Base-by-base conservation (phyloP, 139 green algal genomes). In the Diplosphaera chodatii region DNA sequence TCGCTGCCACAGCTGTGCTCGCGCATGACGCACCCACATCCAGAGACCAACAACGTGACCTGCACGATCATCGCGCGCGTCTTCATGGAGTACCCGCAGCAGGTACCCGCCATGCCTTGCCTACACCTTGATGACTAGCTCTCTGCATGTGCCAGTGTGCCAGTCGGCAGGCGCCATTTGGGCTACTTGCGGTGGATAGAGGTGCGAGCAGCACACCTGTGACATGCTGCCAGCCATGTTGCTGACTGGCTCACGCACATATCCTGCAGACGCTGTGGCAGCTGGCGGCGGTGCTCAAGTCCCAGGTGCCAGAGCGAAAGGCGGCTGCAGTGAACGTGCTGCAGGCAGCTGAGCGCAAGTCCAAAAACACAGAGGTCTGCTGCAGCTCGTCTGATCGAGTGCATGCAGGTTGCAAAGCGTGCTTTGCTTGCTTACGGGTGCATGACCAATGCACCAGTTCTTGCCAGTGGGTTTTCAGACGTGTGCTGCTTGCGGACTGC, bases 1-100 rank as follows among this genome's bases (percentile, higher is more conserved):
- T 89, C 85, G 56, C 81, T 98, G 74, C 86, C 89, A 1, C 94
- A 98, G 90, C 90, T 98, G 72, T 95, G 90, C 71, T 95, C 86
- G 1, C 85, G 93, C 66, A 88, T 99, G 70, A 91, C 85, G 69
- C 94, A 99, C 80, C 76, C 77, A 20, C 73, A 93, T 71, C 13
- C 55, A 3, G 88, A 96, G 15, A 87, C 94, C 29, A 31, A 78
- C 20, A 70, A 72, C 18, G 41, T 90, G 18, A 84, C 85, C 30
- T 77, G 80, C 40, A 40, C 74, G 10, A 78, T 96, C 41, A 69
- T 94, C 31, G 79, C 75, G 2, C 66, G 74, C 55, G 67, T 80
- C 22, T 72, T 68, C 8, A 30, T 55, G 23, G 64, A 32, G 1
- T 84, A 77, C 40, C 81, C 81, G 5, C 81, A 89, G 29, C 74